Conservation (phyloP, 83 land plant genomes). For the Picea abies region DNA sequence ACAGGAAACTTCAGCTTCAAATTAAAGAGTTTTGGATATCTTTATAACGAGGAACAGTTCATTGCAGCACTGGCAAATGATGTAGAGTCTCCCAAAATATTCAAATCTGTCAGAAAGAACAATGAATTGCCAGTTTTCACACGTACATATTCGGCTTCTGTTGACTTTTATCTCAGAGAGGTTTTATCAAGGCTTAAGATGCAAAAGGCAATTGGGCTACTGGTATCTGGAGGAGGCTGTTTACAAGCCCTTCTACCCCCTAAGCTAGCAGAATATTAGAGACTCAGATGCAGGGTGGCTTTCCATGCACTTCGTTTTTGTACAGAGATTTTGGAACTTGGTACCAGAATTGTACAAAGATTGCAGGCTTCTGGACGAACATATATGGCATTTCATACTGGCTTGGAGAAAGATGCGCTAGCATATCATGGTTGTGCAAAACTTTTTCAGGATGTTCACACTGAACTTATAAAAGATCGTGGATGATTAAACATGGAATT, state of each 20-base stretch:
- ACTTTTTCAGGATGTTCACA: constrained; percentile 96
- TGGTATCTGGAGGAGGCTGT: constrained; percentile 83
- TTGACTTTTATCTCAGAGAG: constrained; percentile 55
- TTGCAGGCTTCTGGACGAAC: constrained; percentile 72
- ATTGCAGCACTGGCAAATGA: constrained; percentile 70
- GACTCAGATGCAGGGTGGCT: constrained; percentile 93
- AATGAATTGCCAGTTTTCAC: constrained; percentile 45
- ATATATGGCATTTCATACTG: constrained; percentile 76
- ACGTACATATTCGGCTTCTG: constrained; percentile 51
- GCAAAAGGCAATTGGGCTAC: constrained; percentile 68
- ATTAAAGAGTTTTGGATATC: constrained; percentile 87
- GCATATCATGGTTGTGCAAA: constrained; percentile 99
- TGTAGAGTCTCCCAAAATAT: constrained; percentile 63
- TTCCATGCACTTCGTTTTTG: constrained; percentile 93
- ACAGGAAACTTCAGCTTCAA: constrained; percentile 50
- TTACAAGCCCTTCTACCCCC: constrained; percentile 83
- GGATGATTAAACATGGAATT: constrained; percentile 66
- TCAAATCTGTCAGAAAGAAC: constrained; percentile 48
- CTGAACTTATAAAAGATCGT: constrained; percentile 86
- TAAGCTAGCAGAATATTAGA: constrained; percentile 73
- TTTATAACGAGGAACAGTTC: constrained; percentile 84
- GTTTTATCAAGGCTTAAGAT: constrained; percentile 66
- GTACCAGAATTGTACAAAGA: constrained; percentile 68
- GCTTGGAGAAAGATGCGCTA: constrained; percentile 73
- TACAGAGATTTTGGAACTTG: constrained; percentile 71